These are phyloP conservation scores for Phytophthora uliginosa DNA, from an alignment of 352 stramenopile genomes.

Conservation along the genomic window DNA sequence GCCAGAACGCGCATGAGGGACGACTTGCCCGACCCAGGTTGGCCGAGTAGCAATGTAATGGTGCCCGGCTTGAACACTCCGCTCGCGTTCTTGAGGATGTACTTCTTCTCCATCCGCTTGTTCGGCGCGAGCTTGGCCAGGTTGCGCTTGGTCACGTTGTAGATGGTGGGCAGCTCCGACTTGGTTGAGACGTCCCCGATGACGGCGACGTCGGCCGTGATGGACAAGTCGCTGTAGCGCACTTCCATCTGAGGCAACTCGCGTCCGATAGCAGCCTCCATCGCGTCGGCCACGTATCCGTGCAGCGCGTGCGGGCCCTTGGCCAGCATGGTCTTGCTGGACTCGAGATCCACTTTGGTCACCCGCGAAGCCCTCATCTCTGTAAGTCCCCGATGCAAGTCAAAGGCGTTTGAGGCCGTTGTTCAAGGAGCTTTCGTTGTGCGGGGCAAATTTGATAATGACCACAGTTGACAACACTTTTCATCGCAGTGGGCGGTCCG, in stretches of 20 bases:
- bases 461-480: neutral
- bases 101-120: constrained; percentile 43
- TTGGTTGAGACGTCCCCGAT: constrained; percentile 14
- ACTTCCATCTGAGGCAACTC: constrained; percentile 52
- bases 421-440: neutral
- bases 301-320: constrained; percentile 36
- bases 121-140: constrained; percentile 32
- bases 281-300: constrained; percentile 32
- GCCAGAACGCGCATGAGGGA: constrained; percentile 29
- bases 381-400: neutral
- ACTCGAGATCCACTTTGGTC: constrained; percentile 19
- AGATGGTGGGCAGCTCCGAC: constrained; percentile 47
- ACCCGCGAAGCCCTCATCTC: constrained; percentile 7
- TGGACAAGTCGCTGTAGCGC: constrained; percentile 27
- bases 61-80: constrained; percentile 40
- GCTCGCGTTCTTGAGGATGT: constrained; percentile 40
- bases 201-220: constrained; percentile 35
- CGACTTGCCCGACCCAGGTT: constrained; percentile 37
- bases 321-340: constrained; percentile 33
- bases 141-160: constrained; percentile 44
- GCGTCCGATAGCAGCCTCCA: constrained; percentile 42
- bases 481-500: neutral
- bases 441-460: constrained; percentile 12
- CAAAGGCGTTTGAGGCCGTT: neutral
- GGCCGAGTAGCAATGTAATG: constrained; percentile 44